phyloP scores from a whole-genome alignment of 2,329 filamentous ascomycete genomes.

The Lasiodiplodia theobromae region DNA sequence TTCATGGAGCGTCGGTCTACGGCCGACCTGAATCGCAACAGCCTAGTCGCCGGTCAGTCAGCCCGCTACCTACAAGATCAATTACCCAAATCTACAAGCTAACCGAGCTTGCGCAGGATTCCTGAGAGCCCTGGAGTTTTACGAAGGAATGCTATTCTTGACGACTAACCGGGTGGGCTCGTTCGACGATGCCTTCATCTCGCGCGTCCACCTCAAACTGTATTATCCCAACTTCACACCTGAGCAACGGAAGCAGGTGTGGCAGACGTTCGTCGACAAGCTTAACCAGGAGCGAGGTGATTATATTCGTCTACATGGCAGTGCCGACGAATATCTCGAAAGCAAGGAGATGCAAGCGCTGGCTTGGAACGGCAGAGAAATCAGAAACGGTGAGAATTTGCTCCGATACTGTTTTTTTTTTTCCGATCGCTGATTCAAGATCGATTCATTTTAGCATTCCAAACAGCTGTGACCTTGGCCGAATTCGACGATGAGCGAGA shows the following conservation, averaged over 20 bases:
- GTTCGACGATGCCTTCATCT: conserved; percentile 46
- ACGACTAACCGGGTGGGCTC: conserved; percentile 45
- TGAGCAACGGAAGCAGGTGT: conserved; percentile 34
- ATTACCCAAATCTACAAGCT: accelerated
- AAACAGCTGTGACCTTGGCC: conserved; percentile 37
- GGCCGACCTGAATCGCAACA: conserved; percentile 42
- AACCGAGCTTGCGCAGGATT: conserved; percentile 36
- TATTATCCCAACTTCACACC: conserved; percentile 34
- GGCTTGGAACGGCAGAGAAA: conserved; percentile 42
- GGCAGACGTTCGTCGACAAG: conserved; percentile 38
- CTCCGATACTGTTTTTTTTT: accelerated
- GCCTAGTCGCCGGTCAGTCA: conserved; percentile 38
- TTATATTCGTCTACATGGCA: conserved; percentile 28
- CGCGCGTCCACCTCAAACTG: conserved; percentile 41
- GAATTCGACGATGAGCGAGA: conserved; percentile 32
- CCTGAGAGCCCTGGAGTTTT: conserved; percentile 48
- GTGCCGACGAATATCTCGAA: conserved; percentile 34
- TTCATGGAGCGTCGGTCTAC: conserved; percentile 45
- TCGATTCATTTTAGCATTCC: conserved; percentile 31
- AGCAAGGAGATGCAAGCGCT: conserved; percentile 32
- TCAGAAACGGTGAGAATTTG: conserved; percentile 37
- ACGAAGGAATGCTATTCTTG: conserved; percentile 50
- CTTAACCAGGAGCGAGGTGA: conserved; percentile 31
- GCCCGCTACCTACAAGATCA: too few relatives aligned
- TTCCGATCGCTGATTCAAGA: too few relatives aligned